A percentile compares a stretch with the other conserved stretches of the same genome.
Conservation (phyloP, 257 asterid species). For the Solanum habrochaites region DNA sequence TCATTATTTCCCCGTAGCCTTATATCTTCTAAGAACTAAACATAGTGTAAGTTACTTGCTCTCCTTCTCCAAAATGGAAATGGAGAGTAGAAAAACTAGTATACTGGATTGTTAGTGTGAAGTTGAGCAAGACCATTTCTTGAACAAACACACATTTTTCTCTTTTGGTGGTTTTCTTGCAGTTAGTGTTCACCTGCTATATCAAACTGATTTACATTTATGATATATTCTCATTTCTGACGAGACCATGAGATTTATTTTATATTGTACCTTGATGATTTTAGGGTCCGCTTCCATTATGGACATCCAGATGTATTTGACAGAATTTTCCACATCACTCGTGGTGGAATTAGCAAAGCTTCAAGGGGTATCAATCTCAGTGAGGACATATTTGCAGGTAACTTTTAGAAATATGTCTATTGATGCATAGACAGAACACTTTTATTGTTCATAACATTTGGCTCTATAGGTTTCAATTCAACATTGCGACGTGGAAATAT, state of each 20-base stretch:
- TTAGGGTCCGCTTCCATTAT: constrained; percentile 93
- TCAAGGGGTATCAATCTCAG: constrained; percentile 93
- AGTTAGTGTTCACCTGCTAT: neutral
- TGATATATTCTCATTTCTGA: neutral
- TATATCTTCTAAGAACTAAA: neutral
- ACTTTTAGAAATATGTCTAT: constrained; percentile 14
- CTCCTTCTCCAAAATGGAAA: neutral
- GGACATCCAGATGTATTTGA: constrained; percentile 98
- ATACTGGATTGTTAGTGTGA: neutral
- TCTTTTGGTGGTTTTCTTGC: neutral
- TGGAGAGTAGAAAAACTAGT: neutral
- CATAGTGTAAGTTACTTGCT: neutral
- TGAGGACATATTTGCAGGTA: constrained; percentile 98
- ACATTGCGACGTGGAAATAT: constrained; percentile 81
- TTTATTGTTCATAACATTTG: neutral
- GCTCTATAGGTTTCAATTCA: constrained; percentile 71
- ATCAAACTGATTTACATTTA: neutral
- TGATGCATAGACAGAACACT: neutral
- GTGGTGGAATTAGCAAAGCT: constrained; percentile 97
- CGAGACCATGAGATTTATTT: neutral
- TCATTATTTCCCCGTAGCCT: neutral
- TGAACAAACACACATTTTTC: neutral
- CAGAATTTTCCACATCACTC: constrained; percentile 89
- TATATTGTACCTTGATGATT: constrained; percentile 1
- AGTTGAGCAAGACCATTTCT: neutral